Base-by-base conservation (phyloP, 345 rosid species). In the Eucalyptus microcorys region DNA sequence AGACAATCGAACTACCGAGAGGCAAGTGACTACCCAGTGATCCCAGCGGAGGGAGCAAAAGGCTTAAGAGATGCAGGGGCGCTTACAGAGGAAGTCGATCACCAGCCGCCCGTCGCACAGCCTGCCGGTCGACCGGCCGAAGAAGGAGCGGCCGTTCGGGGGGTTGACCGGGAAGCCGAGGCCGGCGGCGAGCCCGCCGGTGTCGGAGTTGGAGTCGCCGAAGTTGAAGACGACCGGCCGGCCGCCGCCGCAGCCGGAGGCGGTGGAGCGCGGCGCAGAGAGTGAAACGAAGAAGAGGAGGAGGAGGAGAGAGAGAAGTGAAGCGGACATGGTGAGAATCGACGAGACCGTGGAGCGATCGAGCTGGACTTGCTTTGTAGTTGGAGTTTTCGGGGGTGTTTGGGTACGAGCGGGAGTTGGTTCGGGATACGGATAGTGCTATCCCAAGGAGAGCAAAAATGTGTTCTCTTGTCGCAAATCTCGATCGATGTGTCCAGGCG, bases 121-220 rank as follows among this genome's bases (percentile, higher is more conserved):
- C 32, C 99, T 86, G 48, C 99, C 99, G 30, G 98, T 95, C 76
- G 97, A 94, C 87, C 93, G 89, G 87, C 89, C 93, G 88, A 96
- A 97, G 91, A 94, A 97, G 15, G 93, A 84, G 26, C 97, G 96
- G 90, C 97, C 98, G 79, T 97, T 92, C 6, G 99, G 99, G 16
- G 89, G 90, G 87, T 90, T 91, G 87, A 97, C 93, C 40, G 93
- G 87, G 89, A 95, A 96, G 26, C 99, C 99, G 47, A 96, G 97
- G 26, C 97, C 99, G 26, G 97, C 96, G 40, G 79, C 81, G n/a
- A 97, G 99, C 17, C 96, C 98, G n/a, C 99, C 99, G 5, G 98
- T 95, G 94, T 96, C 98, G 49, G 99, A 96, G 94, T 97, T 96
- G 9, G 99, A 97, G 90, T 97, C 97, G 14, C 99, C 99, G 49